These are phyloP conservation scores for Lagenidium sp. DNA, from an alignment of 352 stramenopile genomes.

Conservation along the genomic window DNA sequence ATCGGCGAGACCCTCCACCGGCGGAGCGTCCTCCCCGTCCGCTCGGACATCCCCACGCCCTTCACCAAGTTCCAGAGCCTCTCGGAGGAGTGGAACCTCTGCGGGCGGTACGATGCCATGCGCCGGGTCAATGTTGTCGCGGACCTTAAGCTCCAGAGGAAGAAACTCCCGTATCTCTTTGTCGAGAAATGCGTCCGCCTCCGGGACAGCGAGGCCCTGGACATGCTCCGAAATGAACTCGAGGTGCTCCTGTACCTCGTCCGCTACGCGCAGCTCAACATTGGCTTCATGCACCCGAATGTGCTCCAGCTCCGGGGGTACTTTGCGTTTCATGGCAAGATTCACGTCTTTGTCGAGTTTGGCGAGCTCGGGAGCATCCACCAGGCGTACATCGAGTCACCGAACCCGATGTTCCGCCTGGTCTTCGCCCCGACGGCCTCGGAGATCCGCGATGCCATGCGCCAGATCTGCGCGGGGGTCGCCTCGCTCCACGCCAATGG, in stretches of 20 bases:
- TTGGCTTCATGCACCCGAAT: conserved; percentile 33
- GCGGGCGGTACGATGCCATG: conserved; percentile 40
- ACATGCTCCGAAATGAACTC: conserved; percentile 37
- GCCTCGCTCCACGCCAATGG: conserved; percentile 48
- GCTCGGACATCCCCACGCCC: conserved; percentile 19
- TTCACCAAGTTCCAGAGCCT: conserved; percentile 42
- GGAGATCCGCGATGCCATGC: conserved; percentile 44
- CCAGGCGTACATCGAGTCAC: conserved; percentile 36
- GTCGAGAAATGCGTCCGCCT: conserved; percentile 46
- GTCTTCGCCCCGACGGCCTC: conserved; percentile 23
- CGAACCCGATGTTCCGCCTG: conserved; percentile 29
- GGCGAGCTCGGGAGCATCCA: conserved; percentile 47
- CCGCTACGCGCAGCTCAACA: conserved; percentile 26
- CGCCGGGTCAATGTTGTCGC: conserved; percentile 43
- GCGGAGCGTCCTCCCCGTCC: conserved; percentile 4
- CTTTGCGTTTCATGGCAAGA: conserved; percentile 29
- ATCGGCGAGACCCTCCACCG: conserved; percentile 6
- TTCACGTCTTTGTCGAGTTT: conserved; percentile 56
- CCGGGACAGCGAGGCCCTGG: conserved; percentile 24
- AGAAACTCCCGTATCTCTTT: conserved; percentile 32
- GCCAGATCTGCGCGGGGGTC: conserved; percentile 80
- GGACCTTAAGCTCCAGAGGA: conserved; percentile 39
- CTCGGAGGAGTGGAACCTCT: conserved; percentile 60
- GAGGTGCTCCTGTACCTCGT: conserved; percentile 52
- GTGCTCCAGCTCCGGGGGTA: conserved; percentile 44